Conservation (phyloP, 2,329 filamentous ascomycete species). For the Neonectria punicea region DNA sequence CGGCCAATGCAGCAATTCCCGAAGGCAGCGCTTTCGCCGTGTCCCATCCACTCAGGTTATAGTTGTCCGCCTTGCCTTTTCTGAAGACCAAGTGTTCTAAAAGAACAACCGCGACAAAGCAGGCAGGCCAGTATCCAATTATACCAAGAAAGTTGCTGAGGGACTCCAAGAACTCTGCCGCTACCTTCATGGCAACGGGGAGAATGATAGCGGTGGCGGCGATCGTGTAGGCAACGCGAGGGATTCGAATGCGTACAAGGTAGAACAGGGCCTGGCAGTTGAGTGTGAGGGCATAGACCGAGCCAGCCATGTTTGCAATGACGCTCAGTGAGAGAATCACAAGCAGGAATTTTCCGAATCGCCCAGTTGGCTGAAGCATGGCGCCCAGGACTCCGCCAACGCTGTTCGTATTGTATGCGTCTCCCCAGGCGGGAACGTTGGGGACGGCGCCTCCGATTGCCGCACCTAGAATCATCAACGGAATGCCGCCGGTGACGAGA, state of each 20-base stretch:
- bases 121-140: neutral
- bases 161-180: neutral
- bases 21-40: neutral
- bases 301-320: slow-evolving; percentile 47
- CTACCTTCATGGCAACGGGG: neutral
- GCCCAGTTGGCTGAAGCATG: slow-evolving; percentile 35
- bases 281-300: slow-evolving; percentile 48
- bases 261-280: slow-evolving; percentile 50
- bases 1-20: neutral
- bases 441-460: slow-evolving; percentile 44
- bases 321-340: slow-evolving; percentile 47
- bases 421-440: slow-evolving; percentile 34
- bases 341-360: slow-evolving; percentile 43
- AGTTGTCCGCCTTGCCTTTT: neutral
- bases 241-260: slow-evolving; percentile 47
- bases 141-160: neutral
- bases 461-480: slow-evolving; percentile 49
- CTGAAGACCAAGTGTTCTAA: neutral
- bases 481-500: slow-evolving; percentile 20
- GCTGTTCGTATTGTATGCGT: slow-evolving; percentile 28
- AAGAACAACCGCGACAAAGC: neutral
- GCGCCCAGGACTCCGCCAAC: slow-evolving; percentile 39
- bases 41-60: neutral
- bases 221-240: neutral
- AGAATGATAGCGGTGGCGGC: neutral